Evolutionary conservation across 2,329 filamentous ascomycete genomes (phyloP), one percentile per base, ranked within the genome.

Genomic region (Cercospora sp.): DNA sequence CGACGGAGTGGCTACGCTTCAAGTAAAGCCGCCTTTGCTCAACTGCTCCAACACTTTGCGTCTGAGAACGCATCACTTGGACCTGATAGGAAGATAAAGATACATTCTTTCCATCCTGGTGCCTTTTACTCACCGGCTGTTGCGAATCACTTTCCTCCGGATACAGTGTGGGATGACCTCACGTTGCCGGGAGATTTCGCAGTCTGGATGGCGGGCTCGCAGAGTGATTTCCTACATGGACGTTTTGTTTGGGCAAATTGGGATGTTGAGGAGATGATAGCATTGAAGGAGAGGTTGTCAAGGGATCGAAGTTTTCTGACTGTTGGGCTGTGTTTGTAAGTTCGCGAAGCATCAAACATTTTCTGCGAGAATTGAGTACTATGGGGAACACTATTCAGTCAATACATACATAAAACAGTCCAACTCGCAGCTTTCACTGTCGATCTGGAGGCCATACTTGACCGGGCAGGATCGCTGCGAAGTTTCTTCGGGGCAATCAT

Each of bases 191-290:
- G 71, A 4, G 48, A 73, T 57, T 78, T 78, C 66, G 71, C 72
- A 10, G 75, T 83, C 2, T 83, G 81, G 81, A 69, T 80, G 4
- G 75, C 79, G 1, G 77, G 75, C 16, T 68, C 76, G 2, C 79
- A 83, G 71, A 79, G 79, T 1, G 72, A 73, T 0, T 82, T 82
- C 61, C 67, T 83, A 28, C 77, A 78, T 67, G 80, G 80, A 1
- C 73, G 78, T 10, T 78, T 73, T 67, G 58, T 71, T 18, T 73
- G 73, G 73, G 70, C 69, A 40, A 68, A 73, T 31, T 74, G 72
- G 72, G 71, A 74, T 64, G 62, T 74, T 23, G 68, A 70, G 60
- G 72, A 74, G 71, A 26, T 74, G 42, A 40, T 72, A 13, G 63
- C 45, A 13, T 40, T 68, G 63, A 70, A 68, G 60, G 63, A 66